These are phyloP conservation scores for Acer negundo DNA, from an alignment of 345 rosid species.

Conservation along the genomic window DNA sequence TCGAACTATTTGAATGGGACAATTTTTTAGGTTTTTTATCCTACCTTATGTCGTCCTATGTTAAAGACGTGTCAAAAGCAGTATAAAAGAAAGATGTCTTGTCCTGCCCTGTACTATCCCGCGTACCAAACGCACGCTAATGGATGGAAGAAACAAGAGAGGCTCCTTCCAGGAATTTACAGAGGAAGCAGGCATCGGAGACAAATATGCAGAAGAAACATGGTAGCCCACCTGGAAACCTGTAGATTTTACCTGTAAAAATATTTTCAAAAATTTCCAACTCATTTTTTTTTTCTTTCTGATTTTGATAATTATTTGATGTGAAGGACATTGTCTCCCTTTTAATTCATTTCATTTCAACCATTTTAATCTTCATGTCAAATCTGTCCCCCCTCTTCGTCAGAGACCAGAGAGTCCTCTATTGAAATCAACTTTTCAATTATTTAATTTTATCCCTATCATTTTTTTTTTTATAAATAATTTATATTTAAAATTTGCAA, in stretches of 20 bases:
- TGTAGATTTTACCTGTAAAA: neutral
- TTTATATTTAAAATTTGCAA: no score
- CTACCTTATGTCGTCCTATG: no score
- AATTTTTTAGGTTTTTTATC: no score
- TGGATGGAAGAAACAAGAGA: neutral
- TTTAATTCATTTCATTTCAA: neutral
- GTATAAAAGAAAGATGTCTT: no score
- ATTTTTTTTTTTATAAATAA: no score
- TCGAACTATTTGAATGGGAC: no score
- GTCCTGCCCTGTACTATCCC: no score
- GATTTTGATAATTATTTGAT: slow-evolving; percentile 10
- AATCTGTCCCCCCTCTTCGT: slow-evolving; percentile 15
- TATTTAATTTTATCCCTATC: no score
- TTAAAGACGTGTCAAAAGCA: no score
- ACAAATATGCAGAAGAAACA: slow-evolving; percentile 24
- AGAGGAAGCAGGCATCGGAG: slow-evolving; percentile 23
- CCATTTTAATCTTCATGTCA: slow-evolving; percentile 11
- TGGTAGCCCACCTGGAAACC: slow-evolving; percentile 24
- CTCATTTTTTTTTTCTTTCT: slow-evolving; percentile 6
- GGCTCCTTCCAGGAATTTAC: slow-evolving; percentile 32
- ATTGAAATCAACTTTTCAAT: no score
- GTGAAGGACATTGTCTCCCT: slow-evolving; percentile 22
- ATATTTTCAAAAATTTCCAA: slow-evolving; percentile 11
- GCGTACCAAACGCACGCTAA: no score
- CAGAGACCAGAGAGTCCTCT: neutral